These are phyloP conservation scores for Magnolia sinica DNA, from an alignment of 164 flowering plant species.

Conservation along the genomic window DNA sequence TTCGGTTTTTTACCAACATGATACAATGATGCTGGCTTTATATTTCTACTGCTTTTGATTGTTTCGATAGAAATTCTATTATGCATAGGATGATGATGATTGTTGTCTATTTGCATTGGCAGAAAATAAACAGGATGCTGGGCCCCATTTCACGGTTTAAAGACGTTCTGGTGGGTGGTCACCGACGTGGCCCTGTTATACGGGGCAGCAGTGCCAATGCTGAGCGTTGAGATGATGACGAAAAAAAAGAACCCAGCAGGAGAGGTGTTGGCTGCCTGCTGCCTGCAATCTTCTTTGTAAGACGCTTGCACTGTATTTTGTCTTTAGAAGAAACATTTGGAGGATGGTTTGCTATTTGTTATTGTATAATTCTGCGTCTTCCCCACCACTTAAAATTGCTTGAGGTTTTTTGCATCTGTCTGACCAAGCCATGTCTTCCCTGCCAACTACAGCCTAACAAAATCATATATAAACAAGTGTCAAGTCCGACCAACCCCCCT, in stretches of 20 bases:
- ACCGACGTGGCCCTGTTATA: constrained; percentile 46
- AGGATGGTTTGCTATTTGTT: not conserved
- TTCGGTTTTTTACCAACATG: not conserved
- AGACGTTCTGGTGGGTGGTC: constrained; percentile 65
- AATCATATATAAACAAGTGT: too few relatives aligned
- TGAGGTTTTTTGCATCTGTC: not conserved
- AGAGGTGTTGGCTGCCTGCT: not conserved
- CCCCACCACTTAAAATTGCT: not conserved
- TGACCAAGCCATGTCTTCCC: too few relatives aligned
- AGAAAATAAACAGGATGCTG: constrained; percentile 57
- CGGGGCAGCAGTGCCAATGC: constrained; percentile 37
- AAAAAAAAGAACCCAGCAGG: constrained; percentile 12
- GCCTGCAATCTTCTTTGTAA: too few relatives aligned
- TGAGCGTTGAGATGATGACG: constrained; percentile 50
- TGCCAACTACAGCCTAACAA: too few relatives aligned
- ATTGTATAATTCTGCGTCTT: not conserved
- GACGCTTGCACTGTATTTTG: too few relatives aligned
- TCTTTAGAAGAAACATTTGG: not conserved
- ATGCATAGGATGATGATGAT: not conserved
- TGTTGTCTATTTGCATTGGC: constrained; percentile 9
- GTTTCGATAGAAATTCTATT: not conserved
- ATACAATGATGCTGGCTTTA: not conserved
- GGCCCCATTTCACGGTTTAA: constrained; percentile 66
- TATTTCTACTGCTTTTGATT: not conserved
- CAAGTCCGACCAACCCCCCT: too few relatives aligned